Evolutionary conservation across 352 stramenopile species (phyloP).

Genomic region (Achlya hypogyna): DNA sequence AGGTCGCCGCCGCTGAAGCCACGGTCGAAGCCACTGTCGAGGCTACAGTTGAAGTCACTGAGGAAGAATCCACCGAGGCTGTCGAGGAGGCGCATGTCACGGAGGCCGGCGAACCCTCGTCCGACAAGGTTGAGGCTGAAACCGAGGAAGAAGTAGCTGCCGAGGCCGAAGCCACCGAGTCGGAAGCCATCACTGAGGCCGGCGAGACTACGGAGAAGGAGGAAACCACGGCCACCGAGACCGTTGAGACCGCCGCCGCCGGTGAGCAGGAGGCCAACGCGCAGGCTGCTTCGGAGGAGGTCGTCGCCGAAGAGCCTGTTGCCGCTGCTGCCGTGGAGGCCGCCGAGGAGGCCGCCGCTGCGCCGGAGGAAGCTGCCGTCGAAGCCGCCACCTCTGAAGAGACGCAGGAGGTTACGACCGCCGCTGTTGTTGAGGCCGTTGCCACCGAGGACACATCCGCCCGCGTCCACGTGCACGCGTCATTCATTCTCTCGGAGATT

Average conservation of each 20-base stretch:
- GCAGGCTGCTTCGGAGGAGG: background rate
- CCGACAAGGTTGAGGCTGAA: constrained; percentile 13
- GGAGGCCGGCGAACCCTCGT: constrained; percentile 20
- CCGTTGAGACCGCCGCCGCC: constrained; percentile 19
- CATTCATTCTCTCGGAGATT: constrained; percentile 62
- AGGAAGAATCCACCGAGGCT: constrained; percentile 19
- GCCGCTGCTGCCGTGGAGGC: constrained; percentile 19
- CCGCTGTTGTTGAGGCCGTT: constrained; percentile 2
- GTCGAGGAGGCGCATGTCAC: constrained; percentile 13
- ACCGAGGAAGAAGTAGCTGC: constrained; percentile 18
- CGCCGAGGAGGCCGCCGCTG: constrained; percentile 10
- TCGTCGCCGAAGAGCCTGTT: constrained; percentile 13
- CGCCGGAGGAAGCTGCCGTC: background rate
- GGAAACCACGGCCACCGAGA: constrained; percentile 20
- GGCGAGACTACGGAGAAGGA: constrained; percentile 15
- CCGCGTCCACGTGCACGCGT: constrained; percentile 61
- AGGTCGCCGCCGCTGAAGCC: constrained; percentile 22
- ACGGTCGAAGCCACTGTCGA: constrained; percentile 21
- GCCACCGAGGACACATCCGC: constrained; percentile 16
- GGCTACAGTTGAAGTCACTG: constrained; percentile 19
- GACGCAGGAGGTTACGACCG: background rate
- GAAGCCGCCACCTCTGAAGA: background rate
- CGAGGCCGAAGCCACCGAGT: background rate
- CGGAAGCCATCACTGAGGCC: constrained; percentile 15
- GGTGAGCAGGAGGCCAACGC: constrained; percentile 15